Evolutionary conservation across 2,329 filamentous ascomycete species (phyloP).

Genomic region (Dactylella cylindrospora): DNA sequence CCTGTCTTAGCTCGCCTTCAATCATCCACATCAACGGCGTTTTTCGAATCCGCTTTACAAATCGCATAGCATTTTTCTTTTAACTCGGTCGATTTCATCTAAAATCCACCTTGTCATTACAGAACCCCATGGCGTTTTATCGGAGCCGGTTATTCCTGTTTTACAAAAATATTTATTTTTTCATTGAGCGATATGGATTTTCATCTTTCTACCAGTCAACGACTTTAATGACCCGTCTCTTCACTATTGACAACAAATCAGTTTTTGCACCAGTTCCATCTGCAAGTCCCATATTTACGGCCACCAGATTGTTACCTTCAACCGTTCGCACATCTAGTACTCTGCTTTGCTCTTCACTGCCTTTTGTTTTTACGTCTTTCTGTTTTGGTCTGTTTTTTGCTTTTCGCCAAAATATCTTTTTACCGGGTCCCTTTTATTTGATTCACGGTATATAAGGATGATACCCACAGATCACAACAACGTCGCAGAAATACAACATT

Average conservation of each 20-base stretch:
- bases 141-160: constrained; percentile 36
- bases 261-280: constrained; percentile 10
- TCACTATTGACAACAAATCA: constrained; percentile 9
- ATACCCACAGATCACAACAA: constrained; percentile 39
- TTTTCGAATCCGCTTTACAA: background rate
- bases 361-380: constrained; percentile 5
- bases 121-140: constrained; percentile 28
- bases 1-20: background rate
- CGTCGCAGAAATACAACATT: background rate
- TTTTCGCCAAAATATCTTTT: background rate
- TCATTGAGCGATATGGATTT: constrained; percentile 15
- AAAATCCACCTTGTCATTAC: constrained; percentile 18
- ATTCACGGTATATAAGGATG: constrained; percentile 40
- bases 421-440: constrained; percentile 1
- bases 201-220: constrained; percentile 11
- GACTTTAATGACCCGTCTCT: constrained; percentile 31
- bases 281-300: constrained; percentile 9
- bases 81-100: constrained; percentile 10
- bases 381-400: constrained; percentile 7
- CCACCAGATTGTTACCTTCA: constrained; percentile 4
- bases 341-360: constrained; percentile 6
- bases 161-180: no score
- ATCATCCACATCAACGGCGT: background rate
- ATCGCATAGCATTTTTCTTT: constrained; percentile 9
- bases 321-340: background rate